phyloP scores from a whole-genome alignment of 129 eudicot species.

The Artemisia argyi region DNA sequence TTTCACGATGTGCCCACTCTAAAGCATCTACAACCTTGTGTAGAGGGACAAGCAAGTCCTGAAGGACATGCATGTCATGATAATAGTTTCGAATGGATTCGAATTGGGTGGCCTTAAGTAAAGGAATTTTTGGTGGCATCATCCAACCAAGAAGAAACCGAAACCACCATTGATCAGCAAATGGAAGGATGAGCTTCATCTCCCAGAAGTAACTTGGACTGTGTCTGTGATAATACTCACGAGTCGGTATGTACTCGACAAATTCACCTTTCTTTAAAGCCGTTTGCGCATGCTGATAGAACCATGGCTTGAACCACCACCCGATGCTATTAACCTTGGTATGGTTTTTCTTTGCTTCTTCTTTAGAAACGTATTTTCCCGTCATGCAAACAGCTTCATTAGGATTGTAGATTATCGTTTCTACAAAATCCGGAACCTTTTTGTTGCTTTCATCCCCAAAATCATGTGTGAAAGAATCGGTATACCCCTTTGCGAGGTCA shows the following conservation, averaged over 20 bases:
- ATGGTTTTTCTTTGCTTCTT: constrained; percentile 70
- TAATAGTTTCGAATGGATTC: constrained; percentile 27
- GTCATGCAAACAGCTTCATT: constrained; percentile 77
- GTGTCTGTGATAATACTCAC: constrained; percentile 82
- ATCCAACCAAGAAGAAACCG: constrained; percentile 32
- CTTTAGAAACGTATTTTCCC: constrained; percentile 55
- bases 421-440: constrained; percentile 76
- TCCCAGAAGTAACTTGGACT: constrained; percentile 31
- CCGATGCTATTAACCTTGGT: constrained; percentile 55
- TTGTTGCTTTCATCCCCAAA: constrained; percentile 62
- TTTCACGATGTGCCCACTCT: constrained; percentile 31
- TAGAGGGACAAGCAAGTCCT: constrained; percentile 31
- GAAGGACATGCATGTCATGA: constrained; percentile 37
- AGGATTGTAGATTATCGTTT: constrained; percentile 60
- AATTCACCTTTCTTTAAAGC: constrained; percentile 73
- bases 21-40: constrained; percentile 31
- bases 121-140: constrained; percentile 34
- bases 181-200: constrained; percentile 26
- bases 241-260: constrained; percentile 80
- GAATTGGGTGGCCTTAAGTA: constrained; percentile 27
- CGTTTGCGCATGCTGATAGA: constrained; percentile 76
- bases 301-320: constrained; percentile 96
- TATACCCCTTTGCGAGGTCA: constrained; percentile 67
- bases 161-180: constrained; percentile 40
- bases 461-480: constrained; percentile 62